These are phyloP conservation scores for Dioszegia hungarica DNA, from an alignment of 768 basidiomycete genomes.

Conservation along the genomic window DNA sequence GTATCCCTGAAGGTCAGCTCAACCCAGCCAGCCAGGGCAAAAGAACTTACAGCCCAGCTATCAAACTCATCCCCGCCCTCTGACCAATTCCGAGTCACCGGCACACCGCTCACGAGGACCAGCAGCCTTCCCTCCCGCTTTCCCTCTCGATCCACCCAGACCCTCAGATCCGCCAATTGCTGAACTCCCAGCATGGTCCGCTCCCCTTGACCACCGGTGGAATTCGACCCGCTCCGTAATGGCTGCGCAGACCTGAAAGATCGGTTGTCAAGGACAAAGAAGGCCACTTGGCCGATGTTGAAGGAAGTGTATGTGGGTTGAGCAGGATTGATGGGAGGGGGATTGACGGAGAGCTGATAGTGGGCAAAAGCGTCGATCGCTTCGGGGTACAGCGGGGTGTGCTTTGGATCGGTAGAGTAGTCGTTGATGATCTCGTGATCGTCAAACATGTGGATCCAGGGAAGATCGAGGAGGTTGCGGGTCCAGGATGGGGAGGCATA, in stretches of 20 bases:
- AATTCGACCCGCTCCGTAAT: background rate
- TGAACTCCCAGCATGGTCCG: background rate
- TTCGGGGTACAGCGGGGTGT: background rate
- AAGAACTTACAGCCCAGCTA: background rate
- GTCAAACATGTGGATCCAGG: background rate
- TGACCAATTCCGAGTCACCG: background rate
- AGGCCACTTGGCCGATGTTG: background rate
- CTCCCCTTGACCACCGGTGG: background rate
- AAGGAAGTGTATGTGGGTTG: background rate
- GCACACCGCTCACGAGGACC: background rate
- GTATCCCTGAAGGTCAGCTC: background rate
- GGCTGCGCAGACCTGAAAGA: background rate
- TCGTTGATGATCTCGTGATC: background rate
- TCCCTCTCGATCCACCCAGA: background rate
- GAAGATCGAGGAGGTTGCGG: background rate
- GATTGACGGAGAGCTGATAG: background rate
- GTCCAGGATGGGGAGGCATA: background rate
- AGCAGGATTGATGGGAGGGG: background rate
- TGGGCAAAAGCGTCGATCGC: background rate
- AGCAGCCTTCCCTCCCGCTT: background rate
- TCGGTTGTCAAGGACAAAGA: background rate
- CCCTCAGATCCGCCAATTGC: background rate
- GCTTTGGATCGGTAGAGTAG: background rate
- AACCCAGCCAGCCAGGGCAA: background rate
- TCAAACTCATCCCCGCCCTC: background rate